Conservation (phyloP, 768 basidiomycete genomes). For the Cystofilobasidium macerans region DNA sequence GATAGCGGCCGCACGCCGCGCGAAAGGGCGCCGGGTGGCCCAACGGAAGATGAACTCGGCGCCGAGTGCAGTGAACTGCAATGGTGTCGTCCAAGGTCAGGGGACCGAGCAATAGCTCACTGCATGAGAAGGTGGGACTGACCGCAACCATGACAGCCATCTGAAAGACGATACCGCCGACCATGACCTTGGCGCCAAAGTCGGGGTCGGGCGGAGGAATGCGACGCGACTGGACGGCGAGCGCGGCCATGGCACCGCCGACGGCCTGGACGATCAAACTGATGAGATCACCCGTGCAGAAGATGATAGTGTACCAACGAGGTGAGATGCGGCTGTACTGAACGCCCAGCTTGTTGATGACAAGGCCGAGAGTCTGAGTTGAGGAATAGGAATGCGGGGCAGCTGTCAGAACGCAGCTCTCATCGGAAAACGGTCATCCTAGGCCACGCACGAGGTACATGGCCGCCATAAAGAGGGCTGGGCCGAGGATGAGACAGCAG, state of each 20-base stretch:
- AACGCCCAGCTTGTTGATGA: slow-evolving; percentile 44
- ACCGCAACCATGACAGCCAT: slow-evolving; percentile 19
- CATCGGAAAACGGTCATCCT: too few species aligned
- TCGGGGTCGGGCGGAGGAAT: slow-evolving; percentile 10
- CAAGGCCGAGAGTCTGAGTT: slow-evolving; percentile 41
- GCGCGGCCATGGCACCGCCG: slow-evolving; percentile 51
- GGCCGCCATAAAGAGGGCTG: slow-evolving; percentile 41
- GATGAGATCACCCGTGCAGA: slow-evolving; percentile 44
- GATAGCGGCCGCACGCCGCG: not conserved
- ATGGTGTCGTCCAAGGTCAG: too few species aligned
- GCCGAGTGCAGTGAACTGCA: slow-evolving; percentile 6
- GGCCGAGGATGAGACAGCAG: slow-evolving; percentile 47
- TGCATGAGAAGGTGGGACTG: too few species aligned
- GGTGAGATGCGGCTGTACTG: slow-evolving; percentile 46
- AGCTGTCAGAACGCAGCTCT: too few species aligned
- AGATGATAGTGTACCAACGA: slow-evolving; percentile 35
- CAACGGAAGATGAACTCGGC: slow-evolving; percentile 16
- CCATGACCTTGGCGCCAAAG: slow-evolving; percentile 10
- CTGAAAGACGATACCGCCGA: slow-evolving; percentile 14
- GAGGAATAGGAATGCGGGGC: too few species aligned
- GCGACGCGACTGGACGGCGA: slow-evolving; percentile 28
- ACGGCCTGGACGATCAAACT: slow-evolving; percentile 55
- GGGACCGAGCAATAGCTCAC: too few species aligned
- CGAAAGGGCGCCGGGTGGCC: slow-evolving; percentile 4
- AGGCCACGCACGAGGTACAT: slow-evolving; percentile 45